These are phyloP conservation scores for Cryptococcus floricola DNA, from an alignment of 1,284 basidiomycete species.

Conservation along the genomic window DNA sequence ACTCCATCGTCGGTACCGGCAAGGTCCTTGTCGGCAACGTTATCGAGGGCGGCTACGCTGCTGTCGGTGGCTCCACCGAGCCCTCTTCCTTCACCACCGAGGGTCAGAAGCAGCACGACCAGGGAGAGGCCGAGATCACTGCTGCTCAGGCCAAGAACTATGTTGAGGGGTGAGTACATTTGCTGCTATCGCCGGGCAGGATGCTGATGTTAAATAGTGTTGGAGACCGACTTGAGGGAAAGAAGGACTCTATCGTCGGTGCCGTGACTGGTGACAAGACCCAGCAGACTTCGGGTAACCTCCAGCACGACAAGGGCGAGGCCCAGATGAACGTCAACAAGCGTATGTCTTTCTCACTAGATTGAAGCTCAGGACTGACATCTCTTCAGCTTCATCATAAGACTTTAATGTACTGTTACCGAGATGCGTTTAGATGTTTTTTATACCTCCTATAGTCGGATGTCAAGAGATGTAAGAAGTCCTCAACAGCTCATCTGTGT, in stretches of 20 bases:
- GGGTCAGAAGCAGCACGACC: constrained; percentile 60
- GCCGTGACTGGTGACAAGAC: constrained; percentile 63
- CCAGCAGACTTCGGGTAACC: constrained; percentile 58
- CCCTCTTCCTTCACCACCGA: constrained; percentile 46
- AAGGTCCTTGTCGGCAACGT: constrained; percentile 53
- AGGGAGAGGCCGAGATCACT: constrained; percentile 57
- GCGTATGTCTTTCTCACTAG: constrained; percentile 10
- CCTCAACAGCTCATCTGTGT: too few species aligned
- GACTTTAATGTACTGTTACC: too few species aligned
- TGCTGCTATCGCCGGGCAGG: too few species aligned
- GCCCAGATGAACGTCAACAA: constrained; percentile 35
- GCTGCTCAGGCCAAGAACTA: constrained; percentile 47
- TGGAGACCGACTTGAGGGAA: constrained; percentile 60
- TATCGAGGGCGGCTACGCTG: constrained; percentile 56
- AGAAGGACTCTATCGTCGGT: constrained; percentile 62
- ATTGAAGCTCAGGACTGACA: background rate
- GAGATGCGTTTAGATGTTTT: too few species aligned
- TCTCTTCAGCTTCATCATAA: too few species aligned
- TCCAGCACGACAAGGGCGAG: constrained; percentile 58
- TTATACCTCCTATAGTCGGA: too few species aligned
- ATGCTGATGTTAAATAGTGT: constrained; percentile 24
- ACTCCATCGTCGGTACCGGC: constrained; percentile 44
- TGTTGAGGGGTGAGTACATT: constrained; percentile 55
- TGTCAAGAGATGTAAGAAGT: too few species aligned
- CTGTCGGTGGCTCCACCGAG: constrained; percentile 41